phyloP scores from a whole-genome alignment of 768 basidiomycete species.

The Kwoniella sp. region DNA sequence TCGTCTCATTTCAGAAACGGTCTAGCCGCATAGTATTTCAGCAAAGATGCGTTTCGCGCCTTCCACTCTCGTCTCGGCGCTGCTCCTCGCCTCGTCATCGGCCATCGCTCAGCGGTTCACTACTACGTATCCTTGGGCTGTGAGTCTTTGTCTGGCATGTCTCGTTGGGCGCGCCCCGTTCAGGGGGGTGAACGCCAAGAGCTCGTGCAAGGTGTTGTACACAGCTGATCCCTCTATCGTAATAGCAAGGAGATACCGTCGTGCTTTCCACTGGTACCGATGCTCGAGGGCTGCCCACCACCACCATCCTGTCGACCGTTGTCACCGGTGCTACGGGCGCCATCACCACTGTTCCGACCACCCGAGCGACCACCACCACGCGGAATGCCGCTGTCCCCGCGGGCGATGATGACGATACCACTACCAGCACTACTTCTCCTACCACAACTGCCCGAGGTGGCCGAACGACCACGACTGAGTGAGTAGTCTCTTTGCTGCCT shows the following conservation, averaged over 20 bases:
- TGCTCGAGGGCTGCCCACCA: constrained; percentile 20
- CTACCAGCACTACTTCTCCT: constrained; percentile 10
- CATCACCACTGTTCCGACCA: constrained; percentile 2
- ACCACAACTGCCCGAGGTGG: too few relatives aligned
- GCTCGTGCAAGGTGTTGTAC: too few relatives aligned
- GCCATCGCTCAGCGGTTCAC: constrained; percentile 14
- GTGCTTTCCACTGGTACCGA: constrained; percentile 35
- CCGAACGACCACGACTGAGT: constrained; percentile 13
- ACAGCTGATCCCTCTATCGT: not conserved
- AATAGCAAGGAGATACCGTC: constrained; percentile 36
- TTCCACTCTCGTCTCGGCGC: constrained; percentile 2
- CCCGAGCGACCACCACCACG: constrained; percentile 9
- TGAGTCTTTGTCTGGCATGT: constrained; percentile 9
- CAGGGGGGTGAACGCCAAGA: too few relatives aligned
- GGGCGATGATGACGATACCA: constrained; percentile 3
- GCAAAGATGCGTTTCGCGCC: constrained; percentile 1
- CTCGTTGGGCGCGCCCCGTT: not conserved
- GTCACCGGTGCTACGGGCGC: constrained; percentile 3
- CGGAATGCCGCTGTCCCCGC: not conserved
- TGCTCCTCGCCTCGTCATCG: not conserved
- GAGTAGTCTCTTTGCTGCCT: constrained; percentile 2
- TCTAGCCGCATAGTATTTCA: not conserved
- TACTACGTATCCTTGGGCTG: constrained; percentile 24
- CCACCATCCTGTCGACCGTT: constrained; percentile 21
- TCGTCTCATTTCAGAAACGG: not conserved